These are phyloP conservation scores for Diaporthe ilicicola DNA, from an alignment of 2,329 filamentous ascomycete genomes.

Conservation along the genomic window DNA sequence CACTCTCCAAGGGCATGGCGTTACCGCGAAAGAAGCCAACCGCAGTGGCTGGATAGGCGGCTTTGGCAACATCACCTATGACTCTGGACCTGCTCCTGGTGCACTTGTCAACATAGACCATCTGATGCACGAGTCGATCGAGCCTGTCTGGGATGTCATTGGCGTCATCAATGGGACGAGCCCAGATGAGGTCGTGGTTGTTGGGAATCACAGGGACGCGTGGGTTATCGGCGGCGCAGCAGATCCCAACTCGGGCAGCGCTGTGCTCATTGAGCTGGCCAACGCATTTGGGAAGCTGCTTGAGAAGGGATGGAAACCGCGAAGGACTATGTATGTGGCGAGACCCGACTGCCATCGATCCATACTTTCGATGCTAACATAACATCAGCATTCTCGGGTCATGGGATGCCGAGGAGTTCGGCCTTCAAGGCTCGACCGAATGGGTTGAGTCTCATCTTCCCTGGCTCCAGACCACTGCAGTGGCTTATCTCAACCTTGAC, in stretches of 20 bases:
- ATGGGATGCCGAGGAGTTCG: constrained; percentile 88
- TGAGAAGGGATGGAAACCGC: constrained; percentile 79
- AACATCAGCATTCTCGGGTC: constrained; percentile 74
- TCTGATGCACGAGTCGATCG: constrained; percentile 44
- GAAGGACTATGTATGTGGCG: constrained; percentile 68
- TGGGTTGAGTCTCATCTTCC: constrained; percentile 88
- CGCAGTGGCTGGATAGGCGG: constrained; percentile 7
- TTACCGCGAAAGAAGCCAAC: constrained; percentile 11
- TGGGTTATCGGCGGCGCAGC: constrained; percentile 78
- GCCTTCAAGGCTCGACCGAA: constrained; percentile 85
- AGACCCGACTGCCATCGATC: neutral
- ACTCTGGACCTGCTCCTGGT: constrained; percentile 2
- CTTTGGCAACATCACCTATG: neutral
- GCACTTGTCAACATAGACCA: neutral
- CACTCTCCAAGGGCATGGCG: neutral
- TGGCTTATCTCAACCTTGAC: constrained; percentile 10
- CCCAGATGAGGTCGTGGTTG: constrained; percentile 80
- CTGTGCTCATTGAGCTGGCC: constrained; percentile 79
- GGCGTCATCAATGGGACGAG: constrained; percentile 89
- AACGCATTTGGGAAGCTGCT: constrained; percentile 77
- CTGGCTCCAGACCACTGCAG: constrained; percentile 20
- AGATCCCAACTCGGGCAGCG: constrained; percentile 85
- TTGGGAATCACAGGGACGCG: constrained; percentile 85
- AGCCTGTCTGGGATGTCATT: constrained; percentile 89
- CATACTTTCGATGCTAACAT: constrained; percentile 46